Conservation (phyloP, 176 grass and related monocot genomes). For the Raddia guianensis region DNA sequence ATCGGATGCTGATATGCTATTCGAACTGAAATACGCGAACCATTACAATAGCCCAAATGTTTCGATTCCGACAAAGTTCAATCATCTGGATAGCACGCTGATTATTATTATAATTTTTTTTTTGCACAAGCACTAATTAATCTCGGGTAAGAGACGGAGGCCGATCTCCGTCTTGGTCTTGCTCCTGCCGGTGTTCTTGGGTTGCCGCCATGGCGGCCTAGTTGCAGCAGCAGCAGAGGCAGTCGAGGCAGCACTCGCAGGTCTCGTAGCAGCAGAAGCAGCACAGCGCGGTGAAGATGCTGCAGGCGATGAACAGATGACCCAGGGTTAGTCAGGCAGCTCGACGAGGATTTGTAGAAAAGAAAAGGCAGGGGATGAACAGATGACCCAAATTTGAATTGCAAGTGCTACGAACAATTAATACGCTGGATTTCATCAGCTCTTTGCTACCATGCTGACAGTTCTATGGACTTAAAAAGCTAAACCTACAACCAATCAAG, state of each 20-base stretch:
- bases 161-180: not conserved
- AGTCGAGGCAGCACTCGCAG: constrained; percentile 95
- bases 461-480: not conserved
- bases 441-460: not conserved
- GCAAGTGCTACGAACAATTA: not conserved
- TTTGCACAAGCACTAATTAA: constrained; percentile 16
- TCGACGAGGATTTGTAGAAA: not conserved
- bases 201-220: not conserved
- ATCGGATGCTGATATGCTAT: not conserved
- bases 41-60: constrained; percentile 11
- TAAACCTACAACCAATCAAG: not conserved
- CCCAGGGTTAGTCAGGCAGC: not conserved
- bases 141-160: constrained; percentile 23
- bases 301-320: constrained; percentile 23
- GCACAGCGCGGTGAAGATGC: constrained; percentile 76
- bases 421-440: not conserved
- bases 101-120: not conserved
- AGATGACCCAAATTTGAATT: not conserved
- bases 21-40: not conserved
- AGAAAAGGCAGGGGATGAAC: not conserved
- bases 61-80: constrained; percentile 1
- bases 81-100: not conserved
- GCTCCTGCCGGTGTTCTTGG: not conserved
- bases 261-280: constrained; percentile 98
- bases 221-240: constrained; percentile 87